Evolutionary conservation across 257 asterid genomes (phyloP).

Genomic region (Solanum neorickii): DNA sequence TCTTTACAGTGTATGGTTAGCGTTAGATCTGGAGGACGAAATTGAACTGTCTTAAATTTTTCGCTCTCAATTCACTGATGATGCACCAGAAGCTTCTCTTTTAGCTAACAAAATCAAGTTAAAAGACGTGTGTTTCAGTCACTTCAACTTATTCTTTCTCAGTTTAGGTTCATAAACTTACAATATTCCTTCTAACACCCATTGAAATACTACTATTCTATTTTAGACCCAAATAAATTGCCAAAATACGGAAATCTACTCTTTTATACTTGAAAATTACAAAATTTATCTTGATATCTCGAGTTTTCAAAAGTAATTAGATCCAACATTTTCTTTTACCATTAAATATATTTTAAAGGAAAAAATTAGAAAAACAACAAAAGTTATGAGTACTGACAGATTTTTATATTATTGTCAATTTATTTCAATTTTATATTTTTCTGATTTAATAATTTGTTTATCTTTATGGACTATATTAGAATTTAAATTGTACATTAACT

Average conservation of each 20-base stretch:
- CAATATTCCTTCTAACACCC: neutral
- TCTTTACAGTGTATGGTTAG: neutral
- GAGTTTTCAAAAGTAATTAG: neutral
- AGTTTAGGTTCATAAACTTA: neutral
- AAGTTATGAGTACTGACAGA: neutral
- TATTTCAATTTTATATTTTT: neutral
- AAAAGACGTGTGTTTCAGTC: neutral
- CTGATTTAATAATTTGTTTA: neutral
- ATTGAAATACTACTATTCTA: neutral
- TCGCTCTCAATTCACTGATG: neutral
- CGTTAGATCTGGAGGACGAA: neutral
- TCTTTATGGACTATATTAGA: neutral
- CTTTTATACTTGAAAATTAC: neutral
- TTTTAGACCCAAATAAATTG: neutral
- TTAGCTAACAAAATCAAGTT: neutral
- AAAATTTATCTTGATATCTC: neutral
- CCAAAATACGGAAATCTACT: neutral
- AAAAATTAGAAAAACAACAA: neutral
- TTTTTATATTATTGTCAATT: neutral
- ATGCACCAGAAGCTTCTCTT: neutral
- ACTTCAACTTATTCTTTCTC: neutral
- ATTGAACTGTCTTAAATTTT: neutral
- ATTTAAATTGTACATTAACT: neutral
- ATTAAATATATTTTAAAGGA: neutral
- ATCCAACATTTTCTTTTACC: neutral